Evolutionary conservation across 805 yeast species (phyloP), one percentile per base, ranked within the genome.

Genomic region (Candida ulmi): DNA sequence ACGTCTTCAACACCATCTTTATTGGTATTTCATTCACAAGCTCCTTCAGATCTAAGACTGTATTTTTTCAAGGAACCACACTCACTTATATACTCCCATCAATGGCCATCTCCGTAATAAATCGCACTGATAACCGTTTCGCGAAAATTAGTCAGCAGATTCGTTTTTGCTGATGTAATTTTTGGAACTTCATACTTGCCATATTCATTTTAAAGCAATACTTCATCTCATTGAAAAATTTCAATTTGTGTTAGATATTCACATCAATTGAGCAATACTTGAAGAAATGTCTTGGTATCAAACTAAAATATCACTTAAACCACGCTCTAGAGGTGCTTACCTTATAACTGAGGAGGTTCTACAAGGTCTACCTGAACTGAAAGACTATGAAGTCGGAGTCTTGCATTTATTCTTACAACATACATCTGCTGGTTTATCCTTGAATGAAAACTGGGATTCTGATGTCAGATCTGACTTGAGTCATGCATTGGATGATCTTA

Each of bases 361-460:
- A 11, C 26, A 48, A 7, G 66, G 72, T 15, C 54, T 86, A 11
- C 88, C 90, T 1, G 79, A 80, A 48, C 57, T 85, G 42, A 68
- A 66, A 39, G 56, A 74, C 29, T 78, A 73, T 59, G 74, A 78
- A 53, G 62, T 82, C 9, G 95, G 95, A 2, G 62, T 74, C 19
- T 57, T 83, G 39, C 73, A 83, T 50, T 60, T 85, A 19, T 85
- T 86, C 56, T 62, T 84, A 34, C 85, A 83, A 56, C 95, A 85
- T 60, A 84, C 95, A 1, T 79, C 88, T 9, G 90, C 90, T 5
- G 93, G 81, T 0, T 58, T 85, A 31, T 79, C 88, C 0, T 59
- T 85, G 40, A 85, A 85, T 54, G 95, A 85, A 57, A 85, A 85
- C 55, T 83, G 78, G 64, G 95, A 86, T 52, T 77, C 88, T 0